Evolutionary conservation across 257 asterid genomes (phyloP).

Genomic region (Ajuga chamaepitys): DNA sequence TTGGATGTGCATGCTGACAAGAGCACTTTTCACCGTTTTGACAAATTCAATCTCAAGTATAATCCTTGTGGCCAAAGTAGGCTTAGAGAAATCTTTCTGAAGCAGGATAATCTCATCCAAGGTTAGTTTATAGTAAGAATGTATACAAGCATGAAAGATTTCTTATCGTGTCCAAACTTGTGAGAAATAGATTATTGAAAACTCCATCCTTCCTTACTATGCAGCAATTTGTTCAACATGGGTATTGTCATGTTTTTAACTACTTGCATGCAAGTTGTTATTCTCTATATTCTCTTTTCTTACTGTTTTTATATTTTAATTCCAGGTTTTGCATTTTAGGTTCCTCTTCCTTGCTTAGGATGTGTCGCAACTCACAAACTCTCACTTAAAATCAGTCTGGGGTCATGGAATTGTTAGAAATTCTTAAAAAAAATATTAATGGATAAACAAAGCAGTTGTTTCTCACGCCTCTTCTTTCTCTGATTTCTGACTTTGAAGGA

Average conservation of each 20-base stretch:
- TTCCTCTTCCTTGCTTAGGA: constrained; percentile 1
- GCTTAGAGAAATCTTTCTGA: constrained; percentile 82
- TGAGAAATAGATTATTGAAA: neutral
- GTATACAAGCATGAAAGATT: neutral
- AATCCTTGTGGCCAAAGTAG: constrained; percentile 97
- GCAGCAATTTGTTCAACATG: constrained; percentile 9
- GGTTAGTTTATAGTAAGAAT: constrained; percentile 38
- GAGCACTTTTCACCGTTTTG: constrained; percentile 95
- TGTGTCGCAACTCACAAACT: constrained; percentile 7
- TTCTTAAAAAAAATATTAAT: neutral
- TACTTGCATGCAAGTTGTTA: neutral
- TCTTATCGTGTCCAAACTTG: neutral
- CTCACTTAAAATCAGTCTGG: neutral
- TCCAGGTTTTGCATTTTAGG: neutral
- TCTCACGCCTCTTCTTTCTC: constrained; percentile 4
- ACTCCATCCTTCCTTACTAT: neutral
- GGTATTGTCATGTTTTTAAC: neutral
- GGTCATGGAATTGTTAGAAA: constrained; percentile 6
- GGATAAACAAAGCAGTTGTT: neutral
- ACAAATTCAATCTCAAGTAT: constrained; percentile 91
- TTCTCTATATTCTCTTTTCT: neutral
- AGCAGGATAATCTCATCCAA: constrained; percentile 91
- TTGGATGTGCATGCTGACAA: constrained; percentile 96
- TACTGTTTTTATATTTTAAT: neutral
- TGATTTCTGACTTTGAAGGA: constrained; percentile 1